These are phyloP conservation scores for Coffea canephora DNA, from an alignment of 257 asterid genomes.

Conservation along the genomic window DNA sequence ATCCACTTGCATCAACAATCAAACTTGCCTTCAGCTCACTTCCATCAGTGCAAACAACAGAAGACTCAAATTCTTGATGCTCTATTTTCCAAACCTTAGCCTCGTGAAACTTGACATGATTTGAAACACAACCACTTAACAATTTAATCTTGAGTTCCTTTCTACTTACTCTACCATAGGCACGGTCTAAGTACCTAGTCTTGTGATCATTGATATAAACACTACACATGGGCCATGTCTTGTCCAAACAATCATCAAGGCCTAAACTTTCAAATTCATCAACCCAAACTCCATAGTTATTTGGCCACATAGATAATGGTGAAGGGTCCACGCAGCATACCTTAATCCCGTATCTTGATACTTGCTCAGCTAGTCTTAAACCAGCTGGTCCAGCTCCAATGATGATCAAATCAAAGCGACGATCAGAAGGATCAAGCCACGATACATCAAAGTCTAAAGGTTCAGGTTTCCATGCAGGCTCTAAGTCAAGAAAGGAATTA, in stretches of 20 bases:
- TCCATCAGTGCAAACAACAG: slow-evolving; percentile 71
- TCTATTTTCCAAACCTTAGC: slow-evolving; percentile 66
- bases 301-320: slow-evolving; percentile 89
- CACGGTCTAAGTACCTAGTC: slow-evolving; percentile 65
- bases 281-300: slow-evolving; percentile 89
- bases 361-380: slow-evolving; percentile 74
- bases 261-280: slow-evolving; percentile 79
- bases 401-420: slow-evolving; percentile 66
- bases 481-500: slow-evolving; percentile 61
- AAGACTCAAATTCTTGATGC: slow-evolving; percentile 75
- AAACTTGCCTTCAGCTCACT: slow-evolving; percentile 53
- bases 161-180: slow-evolving; percentile 72
- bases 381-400: slow-evolving; percentile 97
- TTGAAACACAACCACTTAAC: slow-evolving; percentile 48
- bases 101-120: slow-evolving; percentile 57
- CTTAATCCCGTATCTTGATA: slow-evolving; percentile 60
- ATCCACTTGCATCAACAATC: slow-evolving; percentile 91
- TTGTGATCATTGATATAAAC: slow-evolving; percentile 55
- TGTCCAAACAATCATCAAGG: slow-evolving; percentile 69
- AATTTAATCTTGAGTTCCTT: slow-evolving; percentile 57
- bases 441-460: slow-evolving; percentile 56
- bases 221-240: slow-evolving; percentile 65
- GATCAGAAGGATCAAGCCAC: slow-evolving; percentile 48
- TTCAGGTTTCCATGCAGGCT: slow-evolving; percentile 60
- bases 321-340: slow-evolving; percentile 90